A percentile compares a stretch with the other conserved stretches of the same genome.
phyloP scores from a whole-genome alignment of 2,329 filamentous ascomycete species.

The Aspergillus pseudotamarii region DNA sequence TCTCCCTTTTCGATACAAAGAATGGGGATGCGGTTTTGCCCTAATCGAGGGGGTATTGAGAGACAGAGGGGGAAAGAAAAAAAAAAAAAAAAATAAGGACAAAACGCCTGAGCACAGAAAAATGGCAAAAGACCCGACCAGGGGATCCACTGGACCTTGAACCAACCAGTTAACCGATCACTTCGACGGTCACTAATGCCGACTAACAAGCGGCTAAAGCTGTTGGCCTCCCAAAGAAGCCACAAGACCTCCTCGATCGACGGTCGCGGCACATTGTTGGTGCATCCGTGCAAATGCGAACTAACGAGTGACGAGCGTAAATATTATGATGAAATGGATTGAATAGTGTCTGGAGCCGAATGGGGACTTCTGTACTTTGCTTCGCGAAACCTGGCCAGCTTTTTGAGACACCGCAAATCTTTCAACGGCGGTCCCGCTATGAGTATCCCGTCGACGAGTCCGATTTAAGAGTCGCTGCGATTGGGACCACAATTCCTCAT shows the following conservation, averaged over 20 bases:
- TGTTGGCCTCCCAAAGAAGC: conserved; percentile 1
- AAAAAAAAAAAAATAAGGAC: neutral
- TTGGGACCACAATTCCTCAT: neutral
- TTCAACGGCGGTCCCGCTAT: conserved; percentile 4
- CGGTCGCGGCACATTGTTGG: neutral
- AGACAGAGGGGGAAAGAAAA: neutral
- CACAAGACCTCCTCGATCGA: neutral
- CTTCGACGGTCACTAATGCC: neutral
- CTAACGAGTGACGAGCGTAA: conserved; percentile 2
- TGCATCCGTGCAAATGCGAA: conserved; percentile 1
- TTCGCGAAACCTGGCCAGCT: neutral
- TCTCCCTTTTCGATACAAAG: neutral
- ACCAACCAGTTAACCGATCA: neutral
- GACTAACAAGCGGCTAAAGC: neutral
- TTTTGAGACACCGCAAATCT: neutral
- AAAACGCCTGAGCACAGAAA: neutral
- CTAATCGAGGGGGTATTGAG: neutral
- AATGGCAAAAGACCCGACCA: neutral
- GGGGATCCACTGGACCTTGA: neutral
- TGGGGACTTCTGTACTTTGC: neutral
- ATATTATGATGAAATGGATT: neutral
- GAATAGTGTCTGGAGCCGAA: neutral
- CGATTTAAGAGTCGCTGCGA: neutral
- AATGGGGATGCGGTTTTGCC: neutral
- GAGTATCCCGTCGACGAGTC: neutral